A percentile compares a stretch with the other conserved stretches of the same genome.
Evolutionary conservation across 1,139 yeast genomes (phyloP).

Genomic region (Pichia sp.): DNA sequence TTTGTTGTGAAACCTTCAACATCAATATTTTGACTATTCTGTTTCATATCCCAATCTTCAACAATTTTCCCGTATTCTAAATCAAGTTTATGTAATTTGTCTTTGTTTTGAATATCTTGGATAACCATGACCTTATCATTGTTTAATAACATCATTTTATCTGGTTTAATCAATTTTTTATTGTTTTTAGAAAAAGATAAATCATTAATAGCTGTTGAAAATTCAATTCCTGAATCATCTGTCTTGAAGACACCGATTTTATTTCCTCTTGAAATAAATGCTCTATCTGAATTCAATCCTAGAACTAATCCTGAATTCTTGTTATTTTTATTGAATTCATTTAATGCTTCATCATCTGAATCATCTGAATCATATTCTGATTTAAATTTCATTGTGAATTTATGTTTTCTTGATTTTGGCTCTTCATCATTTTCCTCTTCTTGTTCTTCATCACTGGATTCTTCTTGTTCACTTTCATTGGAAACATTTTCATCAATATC

Average conservation of each 20-base stretch:
- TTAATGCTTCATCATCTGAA: constrained; percentile 24
- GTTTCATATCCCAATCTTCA: constrained; percentile 61
- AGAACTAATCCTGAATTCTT: constrained; percentile 63
- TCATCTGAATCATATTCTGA: background rate
- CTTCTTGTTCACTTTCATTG: constrained; percentile 19
- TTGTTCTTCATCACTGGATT: constrained; percentile 24
- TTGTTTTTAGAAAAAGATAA: constrained; percentile 51
- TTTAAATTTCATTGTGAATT: background rate
- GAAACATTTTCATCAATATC: constrained; percentile 29
- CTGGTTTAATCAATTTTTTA: constrained; percentile 44
- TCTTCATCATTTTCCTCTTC: constrained; percentile 10
- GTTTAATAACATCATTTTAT: constrained; percentile 66
- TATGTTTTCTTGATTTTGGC: background rate
- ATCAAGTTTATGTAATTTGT: constrained; percentile 65
- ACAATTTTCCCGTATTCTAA: constrained; percentile 71
- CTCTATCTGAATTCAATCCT: constrained; percentile 62
- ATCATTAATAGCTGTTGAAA: constrained; percentile 60
- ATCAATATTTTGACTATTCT: constrained; percentile 37
- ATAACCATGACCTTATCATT: constrained; percentile 65
- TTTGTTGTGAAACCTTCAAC: constrained; percentile 61
- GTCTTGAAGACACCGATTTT: constrained; percentile 75
- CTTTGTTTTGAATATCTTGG: constrained; percentile 43
- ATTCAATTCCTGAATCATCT: constrained; percentile 45
- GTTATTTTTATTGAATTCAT: constrained; percentile 28
- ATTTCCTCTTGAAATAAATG: constrained; percentile 75